Base-by-base conservation (phyloP, 2,329 filamentous ascomycete species). In the Aureobasidium musti region DNA sequence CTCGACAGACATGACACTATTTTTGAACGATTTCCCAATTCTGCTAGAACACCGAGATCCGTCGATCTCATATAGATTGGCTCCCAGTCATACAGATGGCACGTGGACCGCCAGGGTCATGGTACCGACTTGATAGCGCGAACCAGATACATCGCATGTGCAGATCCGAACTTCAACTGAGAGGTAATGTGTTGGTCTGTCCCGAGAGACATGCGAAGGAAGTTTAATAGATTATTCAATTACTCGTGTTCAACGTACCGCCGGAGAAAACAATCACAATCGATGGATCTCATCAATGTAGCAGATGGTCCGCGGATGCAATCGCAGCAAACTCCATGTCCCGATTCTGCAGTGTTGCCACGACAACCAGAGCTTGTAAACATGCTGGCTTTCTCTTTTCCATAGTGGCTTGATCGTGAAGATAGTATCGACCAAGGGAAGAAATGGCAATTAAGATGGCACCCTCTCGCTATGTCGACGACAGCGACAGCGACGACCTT, bases 401-500 rank as follows among this genome's bases (percentile, higher is more conserved):
- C 45, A 33, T n/a, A 21, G 30, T 54, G 39, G 59, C 26, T 41
- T 17, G 11, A 19, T 37, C 13, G 35, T 35, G n/a, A 19, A 53
- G 23, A 52, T 10, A 52, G 10, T 5, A 52, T 13, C 59, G 37
- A 63, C 8, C 61, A 41, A 39, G 14, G 60, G 30, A 53, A 28
- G 10, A 63, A 43, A 63, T 63, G 60, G 47, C 47, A 39, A 54
- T 54, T 49, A 43, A 45, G 26, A 64, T 54, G 49, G 49, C 47
- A 17, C 49, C 35, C 23, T 41, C 49, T 37, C 49, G 37, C 35
- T 54, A 43, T 26, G 19, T 35, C 14, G 49, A 64, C 19, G 61
- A 64, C 37, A 64, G 61, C 37, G 49, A 64, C 14, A 64, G 61
- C 28, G 49, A 64, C 17, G 49, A 64, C 28, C 57, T 71, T 8